Evolutionary conservation across 305 asterid genomes (phyloP).

Genomic region (Fraxinus sp.): DNA sequence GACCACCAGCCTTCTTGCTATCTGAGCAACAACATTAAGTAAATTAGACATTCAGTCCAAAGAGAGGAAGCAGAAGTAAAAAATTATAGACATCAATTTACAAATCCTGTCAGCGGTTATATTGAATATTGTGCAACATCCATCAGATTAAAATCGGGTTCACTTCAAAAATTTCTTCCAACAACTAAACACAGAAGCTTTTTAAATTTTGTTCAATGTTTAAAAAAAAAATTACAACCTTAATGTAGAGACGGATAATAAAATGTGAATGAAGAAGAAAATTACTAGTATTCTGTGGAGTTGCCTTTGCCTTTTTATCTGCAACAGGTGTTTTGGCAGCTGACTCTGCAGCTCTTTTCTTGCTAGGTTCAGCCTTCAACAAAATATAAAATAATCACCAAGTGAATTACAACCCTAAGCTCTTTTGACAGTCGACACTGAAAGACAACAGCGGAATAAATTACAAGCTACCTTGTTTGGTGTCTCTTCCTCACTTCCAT

Average conservation of each 20-base stretch:
- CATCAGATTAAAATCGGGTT: neutral
- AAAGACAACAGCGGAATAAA: neutral
- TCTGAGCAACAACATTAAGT: constrained; percentile 31
- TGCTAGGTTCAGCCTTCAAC: constrained; percentile 53
- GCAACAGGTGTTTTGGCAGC: constrained; percentile 65
- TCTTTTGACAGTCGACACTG: neutral
- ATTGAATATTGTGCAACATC: neutral
- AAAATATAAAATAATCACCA: neutral
- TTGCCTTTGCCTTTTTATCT: constrained; percentile 65
- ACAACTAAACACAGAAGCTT: neutral
- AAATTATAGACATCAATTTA: neutral
- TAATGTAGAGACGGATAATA: neutral
- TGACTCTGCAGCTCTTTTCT: constrained; percentile 66
- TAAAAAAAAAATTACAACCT: neutral
- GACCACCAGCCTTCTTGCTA: constrained; percentile 62
- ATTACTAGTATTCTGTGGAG: constrained; percentile 75
- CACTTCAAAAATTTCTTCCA: neutral
- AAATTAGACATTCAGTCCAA: neutral
- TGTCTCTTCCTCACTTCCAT: too few species aligned
- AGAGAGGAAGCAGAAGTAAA: neutral
- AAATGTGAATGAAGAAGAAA: neutral
- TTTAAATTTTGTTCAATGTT: neutral
- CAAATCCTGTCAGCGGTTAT: neutral
- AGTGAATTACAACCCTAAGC: neutral
- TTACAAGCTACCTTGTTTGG: constrained; percentile 59